Base-by-base conservation (phyloP, 176 grass and related monocot species). In the Bolboschoenus planiculmis region DNA sequence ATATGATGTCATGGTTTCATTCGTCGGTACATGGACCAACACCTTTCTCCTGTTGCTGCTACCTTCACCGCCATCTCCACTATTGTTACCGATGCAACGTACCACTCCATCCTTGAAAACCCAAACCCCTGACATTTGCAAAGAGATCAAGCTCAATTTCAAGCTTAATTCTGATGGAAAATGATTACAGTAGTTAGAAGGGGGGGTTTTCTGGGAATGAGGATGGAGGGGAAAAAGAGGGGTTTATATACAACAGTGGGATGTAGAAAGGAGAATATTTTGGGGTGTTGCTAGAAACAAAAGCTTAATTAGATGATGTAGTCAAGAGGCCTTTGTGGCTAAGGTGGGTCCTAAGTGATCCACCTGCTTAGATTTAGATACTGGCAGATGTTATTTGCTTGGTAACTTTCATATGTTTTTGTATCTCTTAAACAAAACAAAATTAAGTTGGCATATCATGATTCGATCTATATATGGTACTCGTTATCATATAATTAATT, bases 31-130 rank as follows among this genome's bases (percentile, higher is more conserved):
- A 63, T 96, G 90, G 2, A 96, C 83, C 75, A 96, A 87, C 26
- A 89, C 86, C 83, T 92, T 96, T 4, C 57, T 72, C 65, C 59
- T 70, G 63, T 83, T 70, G 14, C 78, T 80, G 1, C 30, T 42
- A 44, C 63, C 31, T 13, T 71, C 54, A 4, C 57, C 47, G 10
- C 33, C 83, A n/a, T 33, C 7, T 43, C 58, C 34, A 31, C 58
- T 40, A 34, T 79, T 84, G 83, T 83, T 90, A 79, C 89, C 93
- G 2, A 87, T 83, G 13, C 88, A 83, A 51, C 93, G 84, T 8
- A 90, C 86, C 33, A 95, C 85, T 3, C 93, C 93, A 67, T 90
- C 89, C 86, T 90, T 85, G 34, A 95, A 95, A 37, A 95, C 87
- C 93, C 93, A 95, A 66, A 95, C 93, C 3, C 90, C 93, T 5